A percentile compares a stretch with the other conserved stretches of the same genome.
Evolutionary conservation across 202 grass and related monocot genomes (phyloP).

Genomic region (Panicum virgatum): DNA sequence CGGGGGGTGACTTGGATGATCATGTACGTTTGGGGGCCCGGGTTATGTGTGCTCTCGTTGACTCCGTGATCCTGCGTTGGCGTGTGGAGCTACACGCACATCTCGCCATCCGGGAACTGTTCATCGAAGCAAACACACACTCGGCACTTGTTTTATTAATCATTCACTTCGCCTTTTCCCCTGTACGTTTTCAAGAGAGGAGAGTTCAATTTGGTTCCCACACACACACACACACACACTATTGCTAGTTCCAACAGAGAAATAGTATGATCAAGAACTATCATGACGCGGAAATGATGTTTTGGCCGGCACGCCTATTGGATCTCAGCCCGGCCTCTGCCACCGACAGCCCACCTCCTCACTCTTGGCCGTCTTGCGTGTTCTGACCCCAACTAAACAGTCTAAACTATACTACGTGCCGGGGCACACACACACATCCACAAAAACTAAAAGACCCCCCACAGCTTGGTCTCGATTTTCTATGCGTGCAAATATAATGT

Average conservation of each 20-base stretch:
- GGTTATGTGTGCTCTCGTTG: background rate
- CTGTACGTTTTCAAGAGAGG: background rate
- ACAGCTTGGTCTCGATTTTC: background rate
- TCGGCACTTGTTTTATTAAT: background rate
- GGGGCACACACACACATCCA: too few relatives aligned
- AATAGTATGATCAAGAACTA: background rate
- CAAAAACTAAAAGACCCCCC: background rate
- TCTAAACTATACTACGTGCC: background rate
- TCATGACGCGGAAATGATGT: too few relatives aligned
- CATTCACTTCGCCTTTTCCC: background rate
- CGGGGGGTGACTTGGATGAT: background rate
- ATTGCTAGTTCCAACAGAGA: background rate
- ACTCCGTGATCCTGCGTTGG: background rate
- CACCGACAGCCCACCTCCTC: conserved; percentile 11
- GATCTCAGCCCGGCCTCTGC: background rate
- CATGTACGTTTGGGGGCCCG: background rate
- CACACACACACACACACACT: background rate
- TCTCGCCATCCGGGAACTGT: background rate
- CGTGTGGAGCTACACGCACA: background rate
- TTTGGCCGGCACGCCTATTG: background rate
- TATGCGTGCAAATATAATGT: background rate
- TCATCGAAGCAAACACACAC: background rate
- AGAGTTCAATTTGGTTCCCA: background rate
- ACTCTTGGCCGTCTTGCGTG: background rate
- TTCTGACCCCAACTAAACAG: background rate